These are phyloP conservation scores for Saturnispora galanensis DNA, from an alignment of 805 yeast species.

Conservation along the genomic window DNA sequence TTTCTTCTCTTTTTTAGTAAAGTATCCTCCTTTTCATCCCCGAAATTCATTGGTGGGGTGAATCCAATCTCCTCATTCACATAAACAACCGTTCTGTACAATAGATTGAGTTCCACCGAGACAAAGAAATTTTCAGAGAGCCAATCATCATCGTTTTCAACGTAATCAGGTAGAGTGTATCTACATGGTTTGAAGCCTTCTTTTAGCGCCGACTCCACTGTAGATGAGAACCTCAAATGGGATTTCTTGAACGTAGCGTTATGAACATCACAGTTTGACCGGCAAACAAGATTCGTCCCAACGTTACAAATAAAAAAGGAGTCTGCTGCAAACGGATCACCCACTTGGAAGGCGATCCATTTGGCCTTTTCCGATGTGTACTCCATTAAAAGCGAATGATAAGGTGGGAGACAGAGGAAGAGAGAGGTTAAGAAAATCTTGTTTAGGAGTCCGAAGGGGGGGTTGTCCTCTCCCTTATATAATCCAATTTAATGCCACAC, in stretches of 20 bases:
- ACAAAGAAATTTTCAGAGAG: slow-evolving; percentile 24
- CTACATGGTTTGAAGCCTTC: slow-evolving; percentile 44
- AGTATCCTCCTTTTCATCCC: no score
- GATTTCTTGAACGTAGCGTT: slow-evolving; percentile 33
- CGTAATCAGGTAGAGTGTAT: slow-evolving; percentile 41
- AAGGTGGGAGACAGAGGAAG: no score
- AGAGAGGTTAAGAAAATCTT: no score
- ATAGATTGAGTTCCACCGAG: slow-evolving; percentile 35
- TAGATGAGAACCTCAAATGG: slow-evolving; percentile 37
- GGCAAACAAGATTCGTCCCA: slow-evolving; percentile 38
- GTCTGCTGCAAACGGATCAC: slow-evolving; percentile 57
- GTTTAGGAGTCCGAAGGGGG: no score
- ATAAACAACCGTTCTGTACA: slow-evolving; percentile 39
- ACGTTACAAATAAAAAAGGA: slow-evolving; percentile 45
- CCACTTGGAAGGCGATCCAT: slow-evolving; percentile 57
- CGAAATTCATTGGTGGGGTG: slow-evolving; percentile 34
- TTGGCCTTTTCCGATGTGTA: slow-evolving; percentile 32
- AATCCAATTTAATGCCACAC: no score
- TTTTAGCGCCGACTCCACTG: slow-evolving; percentile 32
- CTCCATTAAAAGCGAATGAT: neutral
- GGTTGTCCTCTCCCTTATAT: no score
- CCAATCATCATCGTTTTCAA: slow-evolving; percentile 13
- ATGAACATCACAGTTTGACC: slow-evolving; percentile 56
- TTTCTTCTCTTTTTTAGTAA: neutral
- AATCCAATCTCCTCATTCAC: slow-evolving; percentile 54